A percentile compares a stretch with the other conserved stretches of the same genome.
Evolutionary conservation across 169 alveolate genomes (phyloP).

Genomic region (Amoebophrya sp.): DNA sequence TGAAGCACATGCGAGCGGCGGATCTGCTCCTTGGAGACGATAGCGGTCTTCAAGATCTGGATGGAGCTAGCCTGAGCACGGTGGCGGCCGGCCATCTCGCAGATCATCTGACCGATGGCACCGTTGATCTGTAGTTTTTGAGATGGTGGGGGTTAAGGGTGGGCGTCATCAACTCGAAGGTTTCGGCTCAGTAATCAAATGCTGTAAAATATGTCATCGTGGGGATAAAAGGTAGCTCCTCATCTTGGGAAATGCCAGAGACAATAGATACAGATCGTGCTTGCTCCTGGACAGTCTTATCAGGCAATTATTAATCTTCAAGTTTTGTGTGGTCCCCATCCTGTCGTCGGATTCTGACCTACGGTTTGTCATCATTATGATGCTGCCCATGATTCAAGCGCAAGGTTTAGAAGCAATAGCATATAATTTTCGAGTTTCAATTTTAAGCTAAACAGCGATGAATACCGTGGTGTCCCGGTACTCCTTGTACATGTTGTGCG

Average conservation of each 20-base stretch:
- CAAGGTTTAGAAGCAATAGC: conserved; percentile 89
- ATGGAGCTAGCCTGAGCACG: conserved; percentile 88
- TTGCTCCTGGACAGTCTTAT: no score
- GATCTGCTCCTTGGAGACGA: not conserved
- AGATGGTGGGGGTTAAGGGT: conserved; percentile 67
- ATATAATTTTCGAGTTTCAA: conserved; percentile 51
- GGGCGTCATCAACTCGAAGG: no score
- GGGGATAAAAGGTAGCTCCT: no score
- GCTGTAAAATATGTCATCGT: no score
- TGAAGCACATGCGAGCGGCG: conserved; percentile 35
- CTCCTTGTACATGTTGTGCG: conserved; percentile 99
- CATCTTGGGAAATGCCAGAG: no score
- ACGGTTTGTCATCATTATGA: no score
- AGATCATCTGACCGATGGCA: conserved; percentile 87
- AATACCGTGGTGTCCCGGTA: conserved; percentile 63
- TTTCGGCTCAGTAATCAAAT: no score
- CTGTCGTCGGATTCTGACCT: no score
- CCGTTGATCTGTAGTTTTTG: conserved; percentile 63
- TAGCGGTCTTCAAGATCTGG: conserved; percentile 38
- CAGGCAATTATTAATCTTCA: no score
- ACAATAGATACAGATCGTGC: no score
- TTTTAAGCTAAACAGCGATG: not conserved
- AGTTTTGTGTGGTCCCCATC: no score
- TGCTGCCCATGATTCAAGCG: no score
- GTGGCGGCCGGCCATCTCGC: conserved; percentile 95